A percentile compares a stretch with the other conserved stretches of the same genome.
Conservation (phyloP, 2,329 filamentous ascomycete species). For the Hymenoscyphus linearis region DNA sequence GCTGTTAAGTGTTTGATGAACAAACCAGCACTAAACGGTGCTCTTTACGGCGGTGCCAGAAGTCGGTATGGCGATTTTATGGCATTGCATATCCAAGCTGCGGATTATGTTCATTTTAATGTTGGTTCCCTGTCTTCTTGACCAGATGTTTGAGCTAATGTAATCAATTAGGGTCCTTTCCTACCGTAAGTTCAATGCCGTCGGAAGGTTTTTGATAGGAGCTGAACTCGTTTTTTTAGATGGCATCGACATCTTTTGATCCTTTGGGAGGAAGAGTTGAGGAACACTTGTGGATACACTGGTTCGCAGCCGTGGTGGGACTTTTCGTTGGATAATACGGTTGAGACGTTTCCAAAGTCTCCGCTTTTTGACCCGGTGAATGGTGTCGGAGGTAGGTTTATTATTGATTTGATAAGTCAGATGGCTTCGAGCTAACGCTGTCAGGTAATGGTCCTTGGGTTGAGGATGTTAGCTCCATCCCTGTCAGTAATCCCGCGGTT, state of each 20-base stretch:
- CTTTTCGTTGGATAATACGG: slow-evolving; percentile 30
- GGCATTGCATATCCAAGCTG: slow-evolving; percentile 44
- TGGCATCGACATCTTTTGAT: slow-evolving; percentile 35
- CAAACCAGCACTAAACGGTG: slow-evolving; percentile 34
- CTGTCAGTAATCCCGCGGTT: background rate
- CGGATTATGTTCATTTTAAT: slow-evolving; percentile 38
- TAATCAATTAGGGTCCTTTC: slow-evolving; percentile 4
- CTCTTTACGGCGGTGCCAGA: slow-evolving; percentile 37
- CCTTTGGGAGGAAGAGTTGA: slow-evolving; percentile 32
- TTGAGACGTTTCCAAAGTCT: slow-evolving; percentile 24
- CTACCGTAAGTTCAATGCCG: background rate
- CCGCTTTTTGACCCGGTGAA: slow-evolving; percentile 24
- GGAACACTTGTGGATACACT: slow-evolving; percentile 34
- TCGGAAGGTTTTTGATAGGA: background rate
- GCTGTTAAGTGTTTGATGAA: slow-evolving; percentile 42
- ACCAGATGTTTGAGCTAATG: background rate
- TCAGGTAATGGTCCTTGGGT: slow-evolving; percentile 14
- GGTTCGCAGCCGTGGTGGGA: slow-evolving; percentile 22
- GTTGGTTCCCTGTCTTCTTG: slow-evolving; percentile 9
- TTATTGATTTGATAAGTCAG: too few species aligned
- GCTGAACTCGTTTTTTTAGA: slow-evolving; percentile 7
- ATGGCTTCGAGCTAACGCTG: background rate
- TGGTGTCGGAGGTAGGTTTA: slow-evolving; percentile 11
- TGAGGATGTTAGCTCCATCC: slow-evolving; percentile 3
- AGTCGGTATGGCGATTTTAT: slow-evolving; percentile 48